A percentile compares a stretch with the other conserved stretches of the same genome.
Evolutionary conservation across 2,329 filamentous ascomycete genomes (phyloP).

Genomic region (Neoscytalidium dimidiatum): DNA sequence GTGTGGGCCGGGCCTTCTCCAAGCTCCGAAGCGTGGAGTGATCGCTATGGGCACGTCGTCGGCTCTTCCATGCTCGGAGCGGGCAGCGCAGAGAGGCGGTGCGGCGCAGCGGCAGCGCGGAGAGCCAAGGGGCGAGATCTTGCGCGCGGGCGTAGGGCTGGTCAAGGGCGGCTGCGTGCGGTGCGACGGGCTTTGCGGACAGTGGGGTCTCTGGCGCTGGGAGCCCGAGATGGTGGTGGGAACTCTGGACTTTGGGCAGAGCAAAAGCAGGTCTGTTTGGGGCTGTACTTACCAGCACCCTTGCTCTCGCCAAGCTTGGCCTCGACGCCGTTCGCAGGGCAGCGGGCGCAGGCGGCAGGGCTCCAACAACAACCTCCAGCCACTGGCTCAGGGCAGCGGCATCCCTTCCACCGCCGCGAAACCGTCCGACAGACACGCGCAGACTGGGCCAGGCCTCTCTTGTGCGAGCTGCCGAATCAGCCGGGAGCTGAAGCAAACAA

Average conservation of each 20-base stretch:
- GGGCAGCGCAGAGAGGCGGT: constrained; percentile 12
- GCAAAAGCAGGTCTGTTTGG: constrained; percentile 1
- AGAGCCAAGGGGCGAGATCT: constrained; percentile 6
- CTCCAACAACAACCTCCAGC: background rate
- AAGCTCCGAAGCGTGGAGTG: constrained; percentile 35
- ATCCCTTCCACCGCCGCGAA: background rate
- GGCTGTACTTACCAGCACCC: background rate
- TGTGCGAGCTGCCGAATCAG: background rate
- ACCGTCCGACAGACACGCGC: background rate
- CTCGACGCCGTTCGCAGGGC: constrained; percentile 7
- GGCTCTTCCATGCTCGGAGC: constrained; percentile 19
- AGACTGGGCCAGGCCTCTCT: background rate
- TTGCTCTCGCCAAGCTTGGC: constrained; percentile 9
- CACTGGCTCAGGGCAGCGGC: background rate
- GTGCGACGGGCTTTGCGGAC: background rate
- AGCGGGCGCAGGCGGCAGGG: background rate
- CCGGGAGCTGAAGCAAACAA: background rate
- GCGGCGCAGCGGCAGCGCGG: constrained; percentile 12
- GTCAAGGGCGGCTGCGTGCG: constrained; percentile 1
- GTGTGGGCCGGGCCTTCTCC: constrained; percentile 25
- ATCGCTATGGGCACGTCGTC: constrained; percentile 27
- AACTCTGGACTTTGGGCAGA: constrained; percentile 6
- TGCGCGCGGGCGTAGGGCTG: constrained; percentile 10
- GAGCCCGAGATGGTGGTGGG: constrained; percentile 8
- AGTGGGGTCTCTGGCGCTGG: background rate